A percentile compares a stretch with the other conserved stretches of the same genome.
Evolutionary conservation across 1,284 basidiomycete species (phyloP).

Genomic region (Rhizoctonia solani): DNA sequence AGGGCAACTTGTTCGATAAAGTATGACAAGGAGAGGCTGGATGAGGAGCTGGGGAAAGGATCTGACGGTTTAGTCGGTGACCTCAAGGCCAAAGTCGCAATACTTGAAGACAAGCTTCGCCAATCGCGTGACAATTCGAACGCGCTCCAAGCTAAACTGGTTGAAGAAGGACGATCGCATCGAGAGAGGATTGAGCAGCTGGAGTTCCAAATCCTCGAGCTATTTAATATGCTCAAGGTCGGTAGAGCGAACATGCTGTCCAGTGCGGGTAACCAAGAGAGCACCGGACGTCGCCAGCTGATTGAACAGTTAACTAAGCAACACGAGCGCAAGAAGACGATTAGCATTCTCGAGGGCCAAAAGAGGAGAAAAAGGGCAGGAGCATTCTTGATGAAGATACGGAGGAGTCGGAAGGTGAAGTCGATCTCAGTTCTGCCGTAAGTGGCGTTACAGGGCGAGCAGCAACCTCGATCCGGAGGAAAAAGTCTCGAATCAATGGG

Average conservation of each 20-base stretch:
- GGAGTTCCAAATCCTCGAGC: conserved; percentile 89
- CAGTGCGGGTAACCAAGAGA: conserved; percentile 37
- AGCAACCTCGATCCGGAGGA: conserved; percentile 38
- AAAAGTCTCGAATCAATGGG: conserved; percentile 46
- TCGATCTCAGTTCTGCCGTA: conserved; percentile 2
- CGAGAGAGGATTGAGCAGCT: conserved; percentile 87
- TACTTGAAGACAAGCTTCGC: conserved; percentile 79
- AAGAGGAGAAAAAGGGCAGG: conserved; percentile 47
- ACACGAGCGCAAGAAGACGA: conserved; percentile 83
- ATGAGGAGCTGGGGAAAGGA: conserved; percentile 79
- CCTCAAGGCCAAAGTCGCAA: conserved; percentile 73
- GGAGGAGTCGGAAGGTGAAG: conserved; percentile 35
- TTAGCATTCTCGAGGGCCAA: conserved; percentile 81
- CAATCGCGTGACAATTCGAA: conserved; percentile 79
- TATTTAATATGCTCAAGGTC: conserved; percentile 89
- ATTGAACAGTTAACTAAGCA: conserved; percentile 82
- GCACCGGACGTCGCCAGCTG: conserved; percentile 78
- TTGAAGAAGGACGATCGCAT: conserved; percentile 78
- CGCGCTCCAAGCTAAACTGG: conserved; percentile 76
- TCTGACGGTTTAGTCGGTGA: conserved; percentile 83
- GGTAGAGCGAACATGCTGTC: conserved; percentile 51
- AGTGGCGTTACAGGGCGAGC: conserved; percentile 24
- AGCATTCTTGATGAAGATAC: conserved; percentile 45
- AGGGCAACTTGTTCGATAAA: conserved; percentile 65
- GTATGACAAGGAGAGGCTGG: conserved; percentile 73